Percentiles rank a stretch among this genome's conserved stretches.
phyloP scores from a whole-genome alignment of 345 rosid species.

The Angophora floribunda region DNA sequence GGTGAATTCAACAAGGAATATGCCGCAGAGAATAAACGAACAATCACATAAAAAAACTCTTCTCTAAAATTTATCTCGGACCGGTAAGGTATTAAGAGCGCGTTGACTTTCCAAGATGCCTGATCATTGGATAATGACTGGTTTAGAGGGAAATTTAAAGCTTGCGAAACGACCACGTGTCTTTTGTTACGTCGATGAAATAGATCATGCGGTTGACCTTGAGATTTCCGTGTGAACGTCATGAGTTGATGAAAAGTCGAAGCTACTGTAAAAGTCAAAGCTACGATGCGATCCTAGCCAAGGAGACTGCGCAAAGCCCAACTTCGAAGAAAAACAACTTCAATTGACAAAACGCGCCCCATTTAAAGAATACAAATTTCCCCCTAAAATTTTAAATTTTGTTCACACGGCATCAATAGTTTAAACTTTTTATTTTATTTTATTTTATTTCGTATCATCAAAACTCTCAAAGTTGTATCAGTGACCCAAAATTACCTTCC shows the following conservation, averaged over 20 bases:
- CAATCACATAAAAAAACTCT: background rate
- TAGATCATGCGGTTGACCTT: background rate
- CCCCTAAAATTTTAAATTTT: background rate
- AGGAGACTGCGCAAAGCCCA: background rate
- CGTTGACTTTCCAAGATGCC: background rate
- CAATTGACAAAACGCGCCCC: background rate
- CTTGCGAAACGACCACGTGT: background rate
- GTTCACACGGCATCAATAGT: background rate
- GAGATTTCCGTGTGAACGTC: background rate
- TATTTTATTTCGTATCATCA: background rate
- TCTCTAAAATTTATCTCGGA: background rate
- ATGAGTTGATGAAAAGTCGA: too few species aligned
- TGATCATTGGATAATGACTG: background rate
- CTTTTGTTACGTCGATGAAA: background rate
- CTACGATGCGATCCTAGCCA: background rate
- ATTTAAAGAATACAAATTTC: background rate
- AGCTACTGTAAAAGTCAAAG: too few species aligned
- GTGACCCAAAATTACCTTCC: background rate
- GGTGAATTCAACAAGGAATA: background rate
- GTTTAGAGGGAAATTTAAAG: background rate
- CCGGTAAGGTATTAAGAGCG: background rate
- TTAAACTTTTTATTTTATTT: background rate
- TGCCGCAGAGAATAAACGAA: background rate
- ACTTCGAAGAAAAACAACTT: background rate
- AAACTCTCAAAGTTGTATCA: background rate